Conservation (phyloP, 176 grass and related monocot genomes). For the Phyllostachys edulis region DNA sequence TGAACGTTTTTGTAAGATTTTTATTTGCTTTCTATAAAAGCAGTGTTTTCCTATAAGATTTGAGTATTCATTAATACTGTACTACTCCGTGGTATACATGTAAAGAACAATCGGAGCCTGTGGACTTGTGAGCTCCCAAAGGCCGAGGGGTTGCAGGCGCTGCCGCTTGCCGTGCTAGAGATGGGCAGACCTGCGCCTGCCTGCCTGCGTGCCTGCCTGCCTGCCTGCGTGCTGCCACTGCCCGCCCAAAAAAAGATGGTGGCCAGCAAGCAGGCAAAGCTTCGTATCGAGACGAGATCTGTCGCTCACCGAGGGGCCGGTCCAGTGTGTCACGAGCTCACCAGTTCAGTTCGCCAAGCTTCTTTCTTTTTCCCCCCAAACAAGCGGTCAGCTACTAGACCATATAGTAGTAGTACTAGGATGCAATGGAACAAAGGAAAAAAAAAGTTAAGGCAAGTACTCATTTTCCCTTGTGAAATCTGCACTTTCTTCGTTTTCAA, state of each 20-base stretch:
- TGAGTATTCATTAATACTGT: too few species aligned
- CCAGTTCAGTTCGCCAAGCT: not conserved
- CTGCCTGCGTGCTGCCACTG: not conserved
- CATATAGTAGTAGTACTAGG: too few species aligned
- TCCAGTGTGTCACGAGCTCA: not conserved
- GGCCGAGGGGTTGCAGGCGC: not conserved
- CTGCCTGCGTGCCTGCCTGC: not conserved
- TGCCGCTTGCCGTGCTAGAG: not conserved
- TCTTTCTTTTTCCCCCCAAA: not conserved
- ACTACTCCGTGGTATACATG: too few species aligned
- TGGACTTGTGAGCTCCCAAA: not conserved
- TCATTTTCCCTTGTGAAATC: too few species aligned
- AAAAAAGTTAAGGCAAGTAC: too few species aligned
- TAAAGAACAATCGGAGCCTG: too few species aligned
- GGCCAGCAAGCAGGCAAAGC: not conserved
- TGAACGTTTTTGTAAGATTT: too few species aligned
- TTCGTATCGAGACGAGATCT: not conserved
- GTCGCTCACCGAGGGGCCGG: not conserved
- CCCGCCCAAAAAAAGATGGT: not conserved
- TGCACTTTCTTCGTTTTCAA: too few species aligned
- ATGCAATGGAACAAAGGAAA: too few species aligned
- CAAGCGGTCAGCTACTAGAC: too few species aligned
- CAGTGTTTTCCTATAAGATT: too few species aligned
- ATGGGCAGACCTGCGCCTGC: not conserved
- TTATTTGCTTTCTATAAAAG: too few species aligned